Conservation (phyloP, 2,329 filamentous ascomycete genomes). For the Cryoendolithus antarcticus region DNA sequence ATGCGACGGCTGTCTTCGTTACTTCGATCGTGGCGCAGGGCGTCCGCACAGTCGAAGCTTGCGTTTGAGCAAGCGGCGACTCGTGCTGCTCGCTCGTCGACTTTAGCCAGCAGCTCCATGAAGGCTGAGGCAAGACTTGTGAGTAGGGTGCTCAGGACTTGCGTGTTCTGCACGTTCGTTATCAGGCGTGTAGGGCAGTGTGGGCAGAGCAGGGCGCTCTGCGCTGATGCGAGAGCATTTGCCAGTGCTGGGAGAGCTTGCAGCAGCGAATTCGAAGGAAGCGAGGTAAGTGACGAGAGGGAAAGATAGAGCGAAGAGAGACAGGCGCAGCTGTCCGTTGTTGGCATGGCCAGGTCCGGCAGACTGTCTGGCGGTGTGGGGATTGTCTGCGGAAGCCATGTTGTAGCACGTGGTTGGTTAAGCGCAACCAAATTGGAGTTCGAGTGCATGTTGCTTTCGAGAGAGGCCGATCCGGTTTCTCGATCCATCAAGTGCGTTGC, state of each 20-base stretch:
- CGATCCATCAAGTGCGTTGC: conserved; percentile 4
- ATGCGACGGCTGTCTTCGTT: conserved; percentile 23
- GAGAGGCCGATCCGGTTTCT: too few species aligned
- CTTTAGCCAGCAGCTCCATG: conserved; percentile 26
- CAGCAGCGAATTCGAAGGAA: too few species aligned
- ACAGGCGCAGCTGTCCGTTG: conserved; percentile 27
- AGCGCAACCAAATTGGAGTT: too few species aligned
- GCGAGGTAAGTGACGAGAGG: conserved; percentile 28
- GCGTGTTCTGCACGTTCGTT: conserved; percentile 33
- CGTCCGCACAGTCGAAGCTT: conserved; percentile 10
- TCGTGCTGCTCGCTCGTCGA: conserved; percentile 27
- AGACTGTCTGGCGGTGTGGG: neutral
- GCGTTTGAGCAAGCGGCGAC: conserved; percentile 17
- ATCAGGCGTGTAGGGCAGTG: conserved; percentile 30
- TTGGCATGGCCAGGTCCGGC: neutral
- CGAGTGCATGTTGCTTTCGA: too few species aligned
- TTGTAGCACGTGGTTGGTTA: too few species aligned
- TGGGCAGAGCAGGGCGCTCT: conserved; percentile 19
- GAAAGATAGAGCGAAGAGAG: conserved; percentile 34
- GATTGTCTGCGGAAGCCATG: too few species aligned
- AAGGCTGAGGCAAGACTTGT: conserved; percentile 31
- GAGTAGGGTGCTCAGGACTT: conserved; percentile 30
- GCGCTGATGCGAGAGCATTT: too few species aligned
- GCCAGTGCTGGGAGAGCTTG: too few species aligned
- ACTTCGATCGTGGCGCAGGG: neutral